Conservation (phyloP, 108 stramenopile genomes). For the Fistulifera pelliculosa region DNA sequence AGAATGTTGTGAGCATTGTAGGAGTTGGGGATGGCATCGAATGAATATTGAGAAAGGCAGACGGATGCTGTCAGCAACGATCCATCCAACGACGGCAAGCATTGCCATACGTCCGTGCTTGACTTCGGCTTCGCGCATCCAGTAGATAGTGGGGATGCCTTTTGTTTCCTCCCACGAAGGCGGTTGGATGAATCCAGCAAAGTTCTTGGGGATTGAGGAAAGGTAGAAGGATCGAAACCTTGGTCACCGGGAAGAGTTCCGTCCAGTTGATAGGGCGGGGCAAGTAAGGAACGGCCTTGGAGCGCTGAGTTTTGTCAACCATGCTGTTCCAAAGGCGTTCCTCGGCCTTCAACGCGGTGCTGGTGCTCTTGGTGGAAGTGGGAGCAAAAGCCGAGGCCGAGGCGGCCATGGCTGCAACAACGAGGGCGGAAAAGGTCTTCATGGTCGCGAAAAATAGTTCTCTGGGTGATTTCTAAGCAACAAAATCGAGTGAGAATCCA, state of each 20-base stretch:
- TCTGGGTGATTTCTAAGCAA: too few species aligned
- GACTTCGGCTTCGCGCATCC: slow-evolving; percentile 87
- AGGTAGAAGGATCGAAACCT: slow-evolving; percentile 94
- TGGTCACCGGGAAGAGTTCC: slow-evolving; percentile 84
- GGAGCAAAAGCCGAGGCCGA: slow-evolving; percentile 80
- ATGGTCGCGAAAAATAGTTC: slow-evolving; percentile 37
- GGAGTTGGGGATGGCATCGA: slow-evolving; percentile 61
- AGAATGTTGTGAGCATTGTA: slow-evolving; percentile 79
- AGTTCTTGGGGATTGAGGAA: slow-evolving; percentile 84
- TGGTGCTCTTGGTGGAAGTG: slow-evolving; percentile 22
- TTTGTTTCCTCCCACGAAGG: slow-evolving; percentile 79
- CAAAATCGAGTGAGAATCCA: too few species aligned
- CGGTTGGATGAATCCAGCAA: slow-evolving; percentile 87
- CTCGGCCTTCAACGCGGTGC: slow-evolving; percentile 48
- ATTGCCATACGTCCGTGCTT: slow-evolving; percentile 86
- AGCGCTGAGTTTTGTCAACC: slow-evolving; percentile 80
- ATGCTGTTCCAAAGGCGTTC: slow-evolving; percentile 83
- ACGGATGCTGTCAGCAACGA: slow-evolving; percentile 76
- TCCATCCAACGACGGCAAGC: slow-evolving; percentile 85
- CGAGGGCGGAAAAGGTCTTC: slow-evolving; percentile 45
- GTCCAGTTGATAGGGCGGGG: slow-evolving; percentile 80
- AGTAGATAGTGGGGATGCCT: slow-evolving; percentile 76
- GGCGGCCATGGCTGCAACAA: slow-evolving; percentile 58
- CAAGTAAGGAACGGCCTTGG: slow-evolving; percentile 66
- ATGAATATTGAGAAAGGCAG: slow-evolving; percentile 74